phyloP scores from a whole-genome alignment of 495 filamentous ascomycete species.

The Pyronema domesticum region DNA sequence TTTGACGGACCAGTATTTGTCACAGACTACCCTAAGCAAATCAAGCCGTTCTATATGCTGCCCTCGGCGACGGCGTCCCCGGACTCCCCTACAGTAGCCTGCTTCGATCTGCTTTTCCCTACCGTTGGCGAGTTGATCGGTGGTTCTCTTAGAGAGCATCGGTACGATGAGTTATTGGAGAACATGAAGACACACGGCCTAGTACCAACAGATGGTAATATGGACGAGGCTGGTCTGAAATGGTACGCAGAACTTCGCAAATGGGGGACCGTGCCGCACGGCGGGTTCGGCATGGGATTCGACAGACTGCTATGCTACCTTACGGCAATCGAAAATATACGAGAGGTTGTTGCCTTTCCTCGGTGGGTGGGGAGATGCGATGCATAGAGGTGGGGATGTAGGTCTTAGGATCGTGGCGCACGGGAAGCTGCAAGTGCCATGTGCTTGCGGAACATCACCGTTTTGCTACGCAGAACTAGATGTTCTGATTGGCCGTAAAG shows the following conservation, averaged over 20 bases:
- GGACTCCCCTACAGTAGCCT: slow-evolving; percentile 49
- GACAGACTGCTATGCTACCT: slow-evolving; percentile 80
- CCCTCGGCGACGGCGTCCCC: slow-evolving; percentile 12
- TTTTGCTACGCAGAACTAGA: no score
- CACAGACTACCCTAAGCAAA: slow-evolving; percentile 66
- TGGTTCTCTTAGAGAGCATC: slow-evolving; percentile 85
- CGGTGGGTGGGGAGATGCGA: slow-evolving; percentile 83
- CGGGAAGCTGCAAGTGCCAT: background rate
- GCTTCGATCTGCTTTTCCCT: slow-evolving; percentile 88
- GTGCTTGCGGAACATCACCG: background rate
- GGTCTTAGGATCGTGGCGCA: background rate
- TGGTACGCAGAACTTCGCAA: slow-evolving; percentile 94
- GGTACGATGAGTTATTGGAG: slow-evolving; percentile 46
- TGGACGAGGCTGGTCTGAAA: slow-evolving; percentile 41
- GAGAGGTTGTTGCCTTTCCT: slow-evolving; percentile 78
- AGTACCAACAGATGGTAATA: background rate
- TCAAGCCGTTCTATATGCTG: slow-evolving; percentile 96
- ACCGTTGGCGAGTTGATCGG: slow-evolving; percentile 79
- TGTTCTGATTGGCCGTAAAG: no score
- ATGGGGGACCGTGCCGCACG: slow-evolving; percentile 89
- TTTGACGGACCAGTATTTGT: slow-evolving; percentile 70
- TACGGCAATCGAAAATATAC: slow-evolving; percentile 62
- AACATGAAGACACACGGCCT: slow-evolving; percentile 51
- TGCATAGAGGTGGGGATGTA: slow-evolving; percentile 1
- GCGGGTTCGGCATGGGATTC: slow-evolving; percentile 87